Base-by-base conservation (phyloP, 2,329 filamentous ascomycete genomes). In the Thermoascus crustaceus region DNA sequence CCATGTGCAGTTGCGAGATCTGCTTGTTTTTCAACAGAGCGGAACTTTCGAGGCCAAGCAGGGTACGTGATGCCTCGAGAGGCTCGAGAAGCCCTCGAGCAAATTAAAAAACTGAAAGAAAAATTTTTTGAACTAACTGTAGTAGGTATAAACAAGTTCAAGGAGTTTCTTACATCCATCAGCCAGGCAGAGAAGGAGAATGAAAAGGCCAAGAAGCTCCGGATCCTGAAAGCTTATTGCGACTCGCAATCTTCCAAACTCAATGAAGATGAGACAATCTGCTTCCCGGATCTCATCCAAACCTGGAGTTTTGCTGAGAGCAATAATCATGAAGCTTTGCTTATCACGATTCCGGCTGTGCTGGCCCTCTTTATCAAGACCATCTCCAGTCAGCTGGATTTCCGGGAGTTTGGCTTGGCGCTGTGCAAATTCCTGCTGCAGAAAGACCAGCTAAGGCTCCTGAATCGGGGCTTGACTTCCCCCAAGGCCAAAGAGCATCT, bases 231-330 rank as follows among this genome's bases (percentile, higher is more conserved):
- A 44, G 53, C 57, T 25, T 71, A 68, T 44, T 65, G 67, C 41
- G 72, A 78, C 29, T 65, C 68, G 29, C 73, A 78, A 52, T 71
- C 67, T 40, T 64, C 68, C 11, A 59, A 60, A 41, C 61, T 59
- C 10, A 54, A 59, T 11, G 65, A 67, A 20, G 75, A 78, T 23
- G 72, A 75, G 34, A 67, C 74, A 5, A 68, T 80, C 16, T 85
- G 80, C 47, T 73, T 96, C 19, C 66, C 73, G 2, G 85, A 94
- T 49, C 66, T 96, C 24, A 83, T 93, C 63, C 83, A 93, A 49
- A 86, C 80, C 40, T 96, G 89, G 89, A 79, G 78, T 31, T 87
- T 84, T 64, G 87, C 84, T 3, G 78, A 78, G 19, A 80, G 85
- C 55, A 77, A 78, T 45, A 85, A 85, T 54, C 82, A 88, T 47